These are phyloP conservation scores for Tetracentron sinense DNA, from an alignment of 164 flowering plant species.

Conservation along the genomic window DNA sequence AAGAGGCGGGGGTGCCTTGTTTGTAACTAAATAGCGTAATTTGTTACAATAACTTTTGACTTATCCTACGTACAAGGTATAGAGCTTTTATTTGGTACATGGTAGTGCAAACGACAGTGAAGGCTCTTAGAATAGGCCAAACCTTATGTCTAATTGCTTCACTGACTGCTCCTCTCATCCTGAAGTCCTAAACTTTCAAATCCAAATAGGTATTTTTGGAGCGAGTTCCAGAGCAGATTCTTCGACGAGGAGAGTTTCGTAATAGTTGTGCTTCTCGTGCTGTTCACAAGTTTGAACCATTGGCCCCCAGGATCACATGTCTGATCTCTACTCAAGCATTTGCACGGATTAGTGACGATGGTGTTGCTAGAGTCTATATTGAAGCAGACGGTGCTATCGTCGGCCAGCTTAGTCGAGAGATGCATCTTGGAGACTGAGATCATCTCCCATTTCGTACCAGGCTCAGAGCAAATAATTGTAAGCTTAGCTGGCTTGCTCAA, in stretches of 20 bases:
- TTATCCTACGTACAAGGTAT: too few relatives aligned
- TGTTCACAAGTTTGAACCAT: not conserved
- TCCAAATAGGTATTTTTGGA: not conserved
- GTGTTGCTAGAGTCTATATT: constrained; percentile 8
- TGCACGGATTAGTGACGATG: not conserved
- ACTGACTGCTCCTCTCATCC: too few relatives aligned
- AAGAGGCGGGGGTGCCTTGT: too few relatives aligned
- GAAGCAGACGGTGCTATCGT: constrained; percentile 14
- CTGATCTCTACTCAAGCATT: not conserved
- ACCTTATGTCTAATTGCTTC: too few relatives aligned
- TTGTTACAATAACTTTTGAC: too few relatives aligned
- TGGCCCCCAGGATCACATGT: not conserved
- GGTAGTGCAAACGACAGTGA: too few relatives aligned
- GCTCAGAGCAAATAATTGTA: not conserved
- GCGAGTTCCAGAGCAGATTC: too few relatives aligned
- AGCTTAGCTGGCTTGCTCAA: not conserved
- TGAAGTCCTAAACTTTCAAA: not conserved
- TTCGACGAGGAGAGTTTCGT: not conserved
- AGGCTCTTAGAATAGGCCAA: too few relatives aligned
- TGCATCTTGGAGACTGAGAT: constrained; percentile 16
- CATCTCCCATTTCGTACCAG: not conserved
- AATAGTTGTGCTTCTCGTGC: not conserved
- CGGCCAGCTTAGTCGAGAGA: constrained; percentile 9
- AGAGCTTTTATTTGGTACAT: too few relatives aligned
- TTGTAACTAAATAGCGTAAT: too few relatives aligned